A percentile compares a stretch with the other conserved stretches of the same genome.
phyloP scores from a whole-genome alignment of 805 yeast genomes.

The Monosporozyma aerobia region DNA sequence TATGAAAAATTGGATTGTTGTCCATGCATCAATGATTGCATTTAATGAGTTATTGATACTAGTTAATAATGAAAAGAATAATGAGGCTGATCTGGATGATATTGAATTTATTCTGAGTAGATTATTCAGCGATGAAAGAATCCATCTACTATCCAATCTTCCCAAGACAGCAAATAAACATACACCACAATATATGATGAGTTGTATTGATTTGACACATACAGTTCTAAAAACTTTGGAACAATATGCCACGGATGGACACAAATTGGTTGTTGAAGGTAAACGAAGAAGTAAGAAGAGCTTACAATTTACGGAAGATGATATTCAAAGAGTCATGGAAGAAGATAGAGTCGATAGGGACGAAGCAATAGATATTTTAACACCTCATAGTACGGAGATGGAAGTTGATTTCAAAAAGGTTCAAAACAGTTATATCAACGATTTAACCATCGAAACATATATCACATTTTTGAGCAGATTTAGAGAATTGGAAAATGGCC shows the following conservation, averaged over 20 bases:
- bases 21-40: constrained; percentile 62
- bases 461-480: constrained; percentile 52
- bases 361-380: constrained; percentile 24
- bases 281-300: constrained; percentile 31
- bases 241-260: constrained; percentile 42
- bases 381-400: constrained; percentile 7
- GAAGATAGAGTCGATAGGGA: constrained; percentile 25
- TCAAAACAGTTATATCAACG: constrained; percentile 29
- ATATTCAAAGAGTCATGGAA: constrained; percentile 32
- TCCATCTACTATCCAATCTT: constrained; percentile 46
- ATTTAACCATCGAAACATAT: constrained; percentile 55
- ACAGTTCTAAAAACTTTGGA: constrained; percentile 61
- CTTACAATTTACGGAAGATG: constrained; percentile 18
- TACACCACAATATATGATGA: constrained; percentile 52
- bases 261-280: constrained; percentile 39
- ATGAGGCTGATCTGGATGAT: constrained; percentile 34
- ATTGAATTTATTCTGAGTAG: constrained; percentile 50
- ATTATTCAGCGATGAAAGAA: constrained; percentile 56
- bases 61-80: constrained; percentile 31
- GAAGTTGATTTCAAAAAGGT: constrained; percentile 20
- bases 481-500: constrained; percentile 50
- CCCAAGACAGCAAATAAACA: constrained; percentile 58
- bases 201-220: constrained; percentile 56
- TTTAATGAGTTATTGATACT: constrained; percentile 52
- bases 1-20: constrained; percentile 44